Base-by-base conservation (phyloP, 257 asterid genomes). In the Solanum paucissectum region DNA sequence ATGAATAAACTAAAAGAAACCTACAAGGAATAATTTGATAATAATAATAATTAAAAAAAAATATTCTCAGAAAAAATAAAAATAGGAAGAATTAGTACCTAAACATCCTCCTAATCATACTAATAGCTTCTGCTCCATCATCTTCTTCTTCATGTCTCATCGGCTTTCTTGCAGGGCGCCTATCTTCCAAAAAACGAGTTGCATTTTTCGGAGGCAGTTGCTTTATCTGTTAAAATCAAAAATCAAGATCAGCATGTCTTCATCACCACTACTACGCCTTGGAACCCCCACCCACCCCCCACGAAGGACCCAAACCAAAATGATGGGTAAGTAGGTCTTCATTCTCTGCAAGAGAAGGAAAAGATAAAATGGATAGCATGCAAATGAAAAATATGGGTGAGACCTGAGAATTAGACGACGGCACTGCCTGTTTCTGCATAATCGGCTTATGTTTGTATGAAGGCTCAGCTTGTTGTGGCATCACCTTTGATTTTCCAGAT, bases 21-120 rank as follows among this genome's bases (percentile, higher is more conserved):
- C 33, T 37, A 21, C 1, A 79, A 44, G 4, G 25, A 42, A 25
- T 32, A 12, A 72, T 20, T 20, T 73, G 49, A 21, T 20, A 20
- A 7, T 18, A 20, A 55, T 9, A 55, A 55, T 20, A 52, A 55
- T 18, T 18, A 13, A 42, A 42, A 42, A 9, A 42, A 42, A 42
- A 1, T 10, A 42, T 42, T 44, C 52, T 44, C 8, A 49, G 7
- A 14, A 18, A 55, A 7, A 55, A 55, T 55, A 55, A 20, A 55
- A 55, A 52, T 38, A 40, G 60, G 12, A 40, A 40, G 42, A 27
- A 20, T 32, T 85, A 58, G 88, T 93, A 96, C 99, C 97, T 27
- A 27, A 91, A 92, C 95, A 96, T 91, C 33, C 89, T 32, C 91
- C 98, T 94, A 87, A 96, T 92, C 94, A 91, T 83, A 66, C 55